These are phyloP conservation scores for Hemileia vastatrix DNA, from an alignment of 1,284 basidiomycete species.

Conservation along the genomic window DNA sequence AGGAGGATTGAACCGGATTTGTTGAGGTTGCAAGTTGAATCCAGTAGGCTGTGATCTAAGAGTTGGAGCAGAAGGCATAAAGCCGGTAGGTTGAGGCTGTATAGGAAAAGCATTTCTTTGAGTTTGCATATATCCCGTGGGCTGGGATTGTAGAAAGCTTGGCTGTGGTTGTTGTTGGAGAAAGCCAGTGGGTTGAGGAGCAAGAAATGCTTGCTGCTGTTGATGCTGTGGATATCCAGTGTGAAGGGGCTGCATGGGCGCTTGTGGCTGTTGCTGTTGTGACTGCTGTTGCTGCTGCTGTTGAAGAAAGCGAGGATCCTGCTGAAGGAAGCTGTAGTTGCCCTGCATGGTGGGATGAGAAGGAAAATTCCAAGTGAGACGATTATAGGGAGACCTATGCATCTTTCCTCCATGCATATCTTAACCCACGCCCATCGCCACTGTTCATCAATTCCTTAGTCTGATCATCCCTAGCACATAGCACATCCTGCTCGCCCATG, in stretches of 20 bases:
- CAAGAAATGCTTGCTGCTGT: not conserved
- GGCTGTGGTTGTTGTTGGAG: constrained; percentile 14
- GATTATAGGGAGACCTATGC: not conserved
- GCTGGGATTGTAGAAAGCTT: constrained; percentile 16
- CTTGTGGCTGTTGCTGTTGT: constrained; percentile 5
- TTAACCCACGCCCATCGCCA: too few species aligned
- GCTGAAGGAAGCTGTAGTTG: constrained; percentile 21
- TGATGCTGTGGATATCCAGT: constrained; percentile 4
- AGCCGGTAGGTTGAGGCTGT: constrained; percentile 17
- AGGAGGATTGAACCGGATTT: constrained; percentile 5
- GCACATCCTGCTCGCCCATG: too few species aligned
- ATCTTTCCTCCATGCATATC: too few species aligned
- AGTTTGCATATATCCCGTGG: constrained; percentile 6
- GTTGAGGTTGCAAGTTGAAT: constrained; percentile 14
- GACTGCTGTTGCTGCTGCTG: constrained; percentile 13
- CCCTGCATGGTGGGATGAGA: constrained; percentile 15
- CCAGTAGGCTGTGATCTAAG: constrained; percentile 15
- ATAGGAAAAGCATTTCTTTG: constrained; percentile 8
- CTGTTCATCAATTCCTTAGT: too few species aligned
- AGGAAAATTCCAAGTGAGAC: not conserved
- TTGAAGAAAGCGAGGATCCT: constrained; percentile 24
- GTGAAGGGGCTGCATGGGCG: constrained; percentile 1
- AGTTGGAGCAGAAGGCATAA: not conserved
- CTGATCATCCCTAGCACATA: too few species aligned
- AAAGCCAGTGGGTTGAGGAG: constrained; percentile 10